A percentile compares a stretch with the other conserved stretches of the same genome.
Evolutionary conservation across 2,329 filamentous ascomycete species (phyloP).

Genomic region (Penicillium capsulatum): DNA sequence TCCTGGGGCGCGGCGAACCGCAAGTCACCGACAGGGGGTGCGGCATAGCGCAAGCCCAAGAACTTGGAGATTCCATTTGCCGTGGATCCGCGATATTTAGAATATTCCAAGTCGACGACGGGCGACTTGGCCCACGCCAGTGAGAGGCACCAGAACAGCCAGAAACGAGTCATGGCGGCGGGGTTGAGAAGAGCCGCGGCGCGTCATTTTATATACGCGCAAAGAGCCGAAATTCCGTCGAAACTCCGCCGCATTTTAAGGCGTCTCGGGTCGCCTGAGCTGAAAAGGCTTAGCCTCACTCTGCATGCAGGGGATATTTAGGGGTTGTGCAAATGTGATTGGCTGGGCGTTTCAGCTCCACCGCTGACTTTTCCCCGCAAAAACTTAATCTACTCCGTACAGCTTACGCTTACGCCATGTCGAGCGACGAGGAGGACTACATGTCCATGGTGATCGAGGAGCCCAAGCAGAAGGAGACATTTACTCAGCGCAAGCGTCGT

Average conservation of each 20-base stretch:
- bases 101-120: constrained; percentile 62
- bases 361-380: constrained; percentile 9
- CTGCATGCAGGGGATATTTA: too few species aligned
- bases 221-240: too few species aligned
- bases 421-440: constrained; percentile 82
- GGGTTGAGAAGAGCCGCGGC: too few species aligned
- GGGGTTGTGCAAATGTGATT: too few species aligned
- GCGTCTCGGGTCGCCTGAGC: too few species aligned
- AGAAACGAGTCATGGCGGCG: too few species aligned
- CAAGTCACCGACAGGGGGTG: constrained; percentile 60
- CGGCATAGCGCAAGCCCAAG: constrained; percentile 72
- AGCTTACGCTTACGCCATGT: constrained; percentile 6
- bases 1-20: constrained; percentile 66
- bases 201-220: too few species aligned
- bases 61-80: constrained; percentile 62
- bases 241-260: too few species aligned
- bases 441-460: constrained; percentile 92
- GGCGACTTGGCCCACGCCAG: constrained; percentile 23
- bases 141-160: too few species aligned
- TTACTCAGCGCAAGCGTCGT: constrained; percentile 56
- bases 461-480: constrained; percentile 57
- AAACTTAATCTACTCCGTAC: constrained; percentile 3
- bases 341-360: too few species aligned
- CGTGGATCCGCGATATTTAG: constrained; percentile 58
- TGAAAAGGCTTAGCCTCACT: too few species aligned